phyloP scores from a whole-genome alignment of 305 asterid species.

The Fraxinus angustifolia region DNA sequence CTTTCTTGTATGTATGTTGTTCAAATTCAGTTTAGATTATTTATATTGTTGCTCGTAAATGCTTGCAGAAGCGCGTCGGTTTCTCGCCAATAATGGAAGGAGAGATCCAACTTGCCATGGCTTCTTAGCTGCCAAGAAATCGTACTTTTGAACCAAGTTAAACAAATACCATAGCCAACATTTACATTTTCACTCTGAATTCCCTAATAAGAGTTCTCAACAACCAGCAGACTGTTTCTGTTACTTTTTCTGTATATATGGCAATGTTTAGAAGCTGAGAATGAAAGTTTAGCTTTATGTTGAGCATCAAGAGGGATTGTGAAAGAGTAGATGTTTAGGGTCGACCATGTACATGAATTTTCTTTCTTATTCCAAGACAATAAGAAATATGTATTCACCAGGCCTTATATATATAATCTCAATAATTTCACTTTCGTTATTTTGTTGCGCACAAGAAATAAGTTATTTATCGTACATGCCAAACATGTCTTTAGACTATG shows the following conservation, averaged over 20 bases:
- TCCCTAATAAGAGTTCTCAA: constrained; percentile 32
- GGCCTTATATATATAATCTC: neutral
- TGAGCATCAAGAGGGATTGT: neutral
- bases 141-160: neutral
- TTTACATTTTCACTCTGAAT: constrained; percentile 44
- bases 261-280: constrained; percentile 30
- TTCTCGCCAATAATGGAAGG: constrained; percentile 64
- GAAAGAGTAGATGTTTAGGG: neutral
- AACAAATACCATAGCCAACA: neutral
- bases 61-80: constrained; percentile 80
- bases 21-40: neutral
- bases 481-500: neutral
- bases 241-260: constrained; percentile 18
- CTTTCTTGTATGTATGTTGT: neutral
- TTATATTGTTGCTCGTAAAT: neutral
- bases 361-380: neutral
- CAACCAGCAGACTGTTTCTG: constrained; percentile 14
- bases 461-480: neutral
- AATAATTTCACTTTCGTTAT: neutral
- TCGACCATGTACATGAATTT: neutral
- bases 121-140: constrained; percentile 27
- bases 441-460: neutral
- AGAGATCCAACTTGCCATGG: constrained; percentile 60
- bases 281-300: neutral
- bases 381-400: neutral